Evolutionary conservation across 225 moss, liverwort and hornwort species (phyloP).

Genomic region (Marchantia polymorpha): DNA sequence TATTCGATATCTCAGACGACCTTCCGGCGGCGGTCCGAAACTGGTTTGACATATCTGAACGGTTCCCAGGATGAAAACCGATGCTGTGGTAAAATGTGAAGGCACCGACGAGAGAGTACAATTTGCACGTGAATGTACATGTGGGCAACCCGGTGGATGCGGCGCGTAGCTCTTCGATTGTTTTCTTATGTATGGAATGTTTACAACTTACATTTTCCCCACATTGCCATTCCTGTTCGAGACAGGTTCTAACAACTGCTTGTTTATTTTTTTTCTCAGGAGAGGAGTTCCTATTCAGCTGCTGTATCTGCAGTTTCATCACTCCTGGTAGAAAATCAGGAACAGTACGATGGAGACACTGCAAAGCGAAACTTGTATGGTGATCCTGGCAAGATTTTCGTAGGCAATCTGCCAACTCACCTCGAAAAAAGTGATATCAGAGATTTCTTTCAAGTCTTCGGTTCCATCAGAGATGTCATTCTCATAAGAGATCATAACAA

Average conservation of each 20-base stretch:
- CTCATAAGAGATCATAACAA: slow-evolving; percentile 62
- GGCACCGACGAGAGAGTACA: too few relatives aligned
- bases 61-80: too few relatives aligned
- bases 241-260: too few relatives aligned
- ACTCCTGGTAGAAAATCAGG: neutral
- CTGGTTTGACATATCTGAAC: too few relatives aligned
- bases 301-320: slow-evolving; percentile 3
- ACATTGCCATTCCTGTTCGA: neutral
- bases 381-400: slow-evolving; percentile 64
- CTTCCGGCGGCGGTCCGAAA: too few relatives aligned
- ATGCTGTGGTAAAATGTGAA: neutral
- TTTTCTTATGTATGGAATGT: neutral
- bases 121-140: neutral
- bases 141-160: neutral
- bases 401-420: slow-evolving; percentile 60
- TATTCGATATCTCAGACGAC: neutral
- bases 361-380: slow-evolving; percentile 19
- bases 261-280: neutral
- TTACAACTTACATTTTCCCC: too few relatives aligned
- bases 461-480: slow-evolving; percentile 63
- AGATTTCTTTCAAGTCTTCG: slow-evolving; percentile 58
- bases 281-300: slow-evolving; percentile 8
- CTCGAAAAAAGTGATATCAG: slow-evolving; percentile 49
- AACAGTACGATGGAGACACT: neutral
- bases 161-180: neutral